These are phyloP conservation scores for Athelia psychrophila DNA, from an alignment of 1,284 basidiomycete genomes.

Conservation along the genomic window DNA sequence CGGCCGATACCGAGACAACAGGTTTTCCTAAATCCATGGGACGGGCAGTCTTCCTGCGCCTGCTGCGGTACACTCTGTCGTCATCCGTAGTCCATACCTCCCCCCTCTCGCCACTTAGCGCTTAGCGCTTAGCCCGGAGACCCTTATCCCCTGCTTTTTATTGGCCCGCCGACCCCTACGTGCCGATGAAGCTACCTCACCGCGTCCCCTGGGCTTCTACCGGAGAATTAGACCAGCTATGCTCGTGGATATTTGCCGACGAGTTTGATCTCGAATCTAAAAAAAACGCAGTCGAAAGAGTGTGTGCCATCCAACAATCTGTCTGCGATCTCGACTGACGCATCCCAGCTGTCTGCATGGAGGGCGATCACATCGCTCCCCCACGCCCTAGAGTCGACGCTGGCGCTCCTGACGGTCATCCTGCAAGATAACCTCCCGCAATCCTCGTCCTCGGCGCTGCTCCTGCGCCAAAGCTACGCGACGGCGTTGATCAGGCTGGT, in stretches of 20 bases:
- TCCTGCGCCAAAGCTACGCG: conserved; percentile 66
- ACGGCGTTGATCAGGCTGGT: conserved; percentile 86
- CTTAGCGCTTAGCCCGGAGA: too few relatives aligned
- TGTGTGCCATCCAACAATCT: conserved; percentile 33
- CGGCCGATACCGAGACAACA: too few relatives aligned
- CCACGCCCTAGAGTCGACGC: conserved; percentile 70
- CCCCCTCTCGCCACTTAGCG: too few relatives aligned
- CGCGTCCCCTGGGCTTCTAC: conserved; percentile 82
- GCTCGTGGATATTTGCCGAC: conserved; percentile 76
- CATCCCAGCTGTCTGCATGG: conserved; percentile 72
- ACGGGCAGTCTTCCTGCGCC: too few relatives aligned
- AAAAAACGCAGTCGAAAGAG: conserved; percentile 66
- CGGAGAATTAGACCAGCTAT: conserved; percentile 78
- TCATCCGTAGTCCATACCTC: too few relatives aligned
- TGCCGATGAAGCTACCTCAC: conserved; percentile 70
- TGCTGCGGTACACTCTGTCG: too few relatives aligned
- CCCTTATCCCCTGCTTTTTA: too few relatives aligned
- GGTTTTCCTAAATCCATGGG: too few relatives aligned
- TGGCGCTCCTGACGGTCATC: conserved; percentile 65
- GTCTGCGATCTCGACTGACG: neutral
- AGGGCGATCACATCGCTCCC: conserved; percentile 66
- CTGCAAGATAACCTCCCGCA: conserved; percentile 42
- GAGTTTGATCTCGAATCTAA: conserved; percentile 57
- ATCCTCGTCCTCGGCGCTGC: conserved; percentile 36
- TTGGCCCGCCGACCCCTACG: too few relatives aligned